Conservation (phyloP, 1,139 yeast genomes). For the Blastobotrys indianensis region DNA sequence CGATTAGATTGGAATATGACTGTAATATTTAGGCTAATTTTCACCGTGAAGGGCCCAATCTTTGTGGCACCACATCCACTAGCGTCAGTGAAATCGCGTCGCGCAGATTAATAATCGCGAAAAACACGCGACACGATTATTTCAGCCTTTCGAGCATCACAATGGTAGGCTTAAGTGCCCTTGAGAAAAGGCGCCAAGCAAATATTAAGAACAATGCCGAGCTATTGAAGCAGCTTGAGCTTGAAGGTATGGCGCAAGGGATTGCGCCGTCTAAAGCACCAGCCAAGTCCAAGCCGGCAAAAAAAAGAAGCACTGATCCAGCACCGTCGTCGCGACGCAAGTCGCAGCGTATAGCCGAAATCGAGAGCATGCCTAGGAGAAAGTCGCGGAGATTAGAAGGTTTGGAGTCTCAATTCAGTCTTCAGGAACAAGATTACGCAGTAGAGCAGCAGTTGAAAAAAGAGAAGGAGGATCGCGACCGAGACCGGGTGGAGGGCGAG, state of each 20-base stretch:
- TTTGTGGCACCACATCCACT: no score
- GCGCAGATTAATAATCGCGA: no score
- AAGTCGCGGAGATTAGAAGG: slow-evolving; percentile 35
- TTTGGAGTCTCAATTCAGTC: slow-evolving; percentile 26
- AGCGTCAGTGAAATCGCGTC: no score
- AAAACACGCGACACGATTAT: not conserved
- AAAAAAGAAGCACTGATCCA: slow-evolving; percentile 31
- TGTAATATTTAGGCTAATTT: no score
- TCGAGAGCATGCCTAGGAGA: slow-evolving; percentile 24
- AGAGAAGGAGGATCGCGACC: slow-evolving; percentile 22
- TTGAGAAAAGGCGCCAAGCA: slow-evolving; percentile 28
- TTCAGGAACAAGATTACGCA: slow-evolving; percentile 21
- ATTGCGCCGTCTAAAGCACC: slow-evolving; percentile 17
- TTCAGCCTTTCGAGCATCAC: not conserved
- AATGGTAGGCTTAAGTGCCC: slow-evolving; percentile 9
- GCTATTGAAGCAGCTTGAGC: slow-evolving; percentile 28
- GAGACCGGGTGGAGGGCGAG: slow-evolving; percentile 32
- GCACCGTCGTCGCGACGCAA: slow-evolving; percentile 13
- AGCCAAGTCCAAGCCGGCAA: slow-evolving; percentile 5
- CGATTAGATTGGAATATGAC: no score
- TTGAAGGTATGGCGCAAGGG: slow-evolving; percentile 25
- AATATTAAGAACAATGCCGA: slow-evolving; percentile 25
- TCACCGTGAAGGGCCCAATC: no score
- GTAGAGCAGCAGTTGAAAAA: slow-evolving; percentile 32
- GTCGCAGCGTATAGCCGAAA: slow-evolving; percentile 11